phyloP scores from a whole-genome alignment of 345 rosid genomes.

The Limnanthes douglasii region DNA sequence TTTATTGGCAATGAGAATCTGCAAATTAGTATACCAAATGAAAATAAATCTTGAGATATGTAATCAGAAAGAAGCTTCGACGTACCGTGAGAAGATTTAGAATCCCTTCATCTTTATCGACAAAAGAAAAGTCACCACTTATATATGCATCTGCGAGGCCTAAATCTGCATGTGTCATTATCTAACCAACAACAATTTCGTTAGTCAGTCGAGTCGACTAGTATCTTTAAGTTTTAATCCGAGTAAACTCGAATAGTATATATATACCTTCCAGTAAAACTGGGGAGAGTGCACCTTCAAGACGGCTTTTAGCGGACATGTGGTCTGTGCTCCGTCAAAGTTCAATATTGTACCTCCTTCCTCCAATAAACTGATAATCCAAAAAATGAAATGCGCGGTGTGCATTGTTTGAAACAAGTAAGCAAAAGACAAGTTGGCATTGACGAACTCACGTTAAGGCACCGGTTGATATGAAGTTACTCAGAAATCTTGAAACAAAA shows the following conservation, averaged over 20 bases:
- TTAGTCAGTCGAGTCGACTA: too few relatives aligned
- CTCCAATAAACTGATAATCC: constrained; percentile 43
- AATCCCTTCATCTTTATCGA: constrained; percentile 64
- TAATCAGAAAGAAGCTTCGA: constrained; percentile 3
- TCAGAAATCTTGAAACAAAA: constrained; percentile 43
- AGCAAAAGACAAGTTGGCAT: not conserved
- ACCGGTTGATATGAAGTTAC: constrained; percentile 36
- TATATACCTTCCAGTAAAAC: constrained; percentile 90
- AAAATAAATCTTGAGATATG: not conserved
- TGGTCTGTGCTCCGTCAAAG: constrained; percentile 38
- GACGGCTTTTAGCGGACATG: constrained; percentile 26
- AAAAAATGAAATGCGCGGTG: not conserved
- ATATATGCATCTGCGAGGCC: constrained; percentile 86
- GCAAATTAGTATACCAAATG: constrained; percentile 1
- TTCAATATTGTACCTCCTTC: constrained; percentile 80
- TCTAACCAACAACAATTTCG: constrained; percentile 23
- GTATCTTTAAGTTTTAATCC: too few relatives aligned
- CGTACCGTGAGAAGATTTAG: constrained; percentile 54
- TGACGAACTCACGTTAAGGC: constrained; percentile 30
- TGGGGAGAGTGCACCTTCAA: constrained; percentile 66
- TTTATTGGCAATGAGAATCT: constrained; percentile 73
- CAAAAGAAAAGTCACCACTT: constrained; percentile 68
- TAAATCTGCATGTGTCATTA: constrained; percentile 85
- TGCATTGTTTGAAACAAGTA: not conserved
- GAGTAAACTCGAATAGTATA: too few relatives aligned